Evolutionary conservation across 352 stramenopile genomes (phyloP), one percentile per base, ranked within the genome.

Genomic region (Detonula confervacea): DNA sequence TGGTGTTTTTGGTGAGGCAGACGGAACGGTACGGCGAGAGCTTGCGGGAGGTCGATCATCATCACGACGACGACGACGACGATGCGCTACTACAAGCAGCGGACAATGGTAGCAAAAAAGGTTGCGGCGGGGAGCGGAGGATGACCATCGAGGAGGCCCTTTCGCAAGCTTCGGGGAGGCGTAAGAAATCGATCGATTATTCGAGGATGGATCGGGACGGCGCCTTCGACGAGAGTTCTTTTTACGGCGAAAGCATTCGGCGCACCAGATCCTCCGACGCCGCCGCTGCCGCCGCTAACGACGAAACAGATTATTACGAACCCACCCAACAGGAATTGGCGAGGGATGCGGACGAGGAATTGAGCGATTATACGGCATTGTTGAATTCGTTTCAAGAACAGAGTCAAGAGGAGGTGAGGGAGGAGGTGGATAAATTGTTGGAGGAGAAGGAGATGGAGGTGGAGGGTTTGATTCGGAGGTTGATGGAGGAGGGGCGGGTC

Each of bases 1-100:
- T 99, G 44, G 93, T 96, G 30, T 96, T 95, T 52, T 87, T 99
- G 0, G 94, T 99, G 6, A 79, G 91, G 47, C 96, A 99, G 91
- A 99, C 97, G 27, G 96, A 99, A 84, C 92, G 93, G 60, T 99
- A 99, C 80, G 95, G 96, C 9, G 91, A 91, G 4, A 80, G 49
- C 8, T 62, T 77, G 65, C 54, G n/a, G 16, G 46, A 44, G 46
- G 64, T 62, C 29, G 66, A 70, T 12, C 22, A 25, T 18, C n/a
- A n/a, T n/a, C n/a, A n/a, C n/a, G n/a, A n/a, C n/a, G n/a, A n/a
- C n/a, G n/a, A n/a, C n/a, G n/a, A n/a, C n/a, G n/a, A n/a, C n/a
- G n/a, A n/a, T n/a, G n/a, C n/a, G n/a, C n/a, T n/a, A n/a, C n/a
- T n/a, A n/a, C n/a, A n/a, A n/a, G n/a, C n/a, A n/a, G n/a, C n/a